These are phyloP conservation scores for Aspergillus incahuasiensis DNA, from an alignment of 495 filamentous ascomycete genomes.

Conservation along the genomic window DNA sequence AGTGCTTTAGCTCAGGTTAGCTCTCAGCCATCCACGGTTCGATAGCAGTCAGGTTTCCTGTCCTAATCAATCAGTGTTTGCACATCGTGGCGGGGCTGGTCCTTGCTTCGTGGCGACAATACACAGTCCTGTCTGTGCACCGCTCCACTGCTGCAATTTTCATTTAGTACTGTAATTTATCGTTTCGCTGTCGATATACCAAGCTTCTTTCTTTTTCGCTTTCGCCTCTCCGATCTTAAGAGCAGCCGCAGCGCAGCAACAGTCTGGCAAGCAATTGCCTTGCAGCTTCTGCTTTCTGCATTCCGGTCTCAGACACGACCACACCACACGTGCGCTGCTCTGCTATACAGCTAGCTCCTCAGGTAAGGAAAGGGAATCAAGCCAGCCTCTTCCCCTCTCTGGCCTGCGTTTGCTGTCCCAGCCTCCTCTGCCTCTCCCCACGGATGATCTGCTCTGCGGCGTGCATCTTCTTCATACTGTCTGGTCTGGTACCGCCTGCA, in stretches of 20 bases:
- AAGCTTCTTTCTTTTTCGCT: slow-evolving; percentile 2
- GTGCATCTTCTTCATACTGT: slow-evolving; percentile 1
- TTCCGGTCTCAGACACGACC: not conserved
- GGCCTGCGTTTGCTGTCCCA: slow-evolving; percentile 29
- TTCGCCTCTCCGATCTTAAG: slow-evolving; percentile 5
- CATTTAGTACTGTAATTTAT: not conserved
- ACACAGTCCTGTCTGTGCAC: not conserved
- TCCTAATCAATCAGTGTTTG: slow-evolving; percentile 14
- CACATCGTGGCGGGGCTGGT: slow-evolving; percentile 21
- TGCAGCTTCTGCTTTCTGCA: slow-evolving; percentile 10
- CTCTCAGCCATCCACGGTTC: not conserved
- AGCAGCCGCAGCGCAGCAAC: slow-evolving; percentile 20
- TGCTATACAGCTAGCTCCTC: slow-evolving; percentile 4
- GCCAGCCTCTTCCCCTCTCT: slow-evolving; percentile 2
- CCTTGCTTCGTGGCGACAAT: slow-evolving; percentile 26
- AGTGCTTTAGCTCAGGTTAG: not conserved
- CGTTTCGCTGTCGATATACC: not conserved
- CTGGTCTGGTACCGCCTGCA: not conserved
- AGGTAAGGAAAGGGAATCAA: too few species aligned
- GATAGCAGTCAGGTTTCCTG: slow-evolving; percentile 12
- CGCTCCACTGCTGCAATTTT: not conserved
- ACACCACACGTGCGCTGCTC: slow-evolving; percentile 17
- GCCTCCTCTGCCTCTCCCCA: slow-evolving; percentile 17
- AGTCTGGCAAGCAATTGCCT: slow-evolving; percentile 19
- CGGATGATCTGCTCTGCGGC: slow-evolving; percentile 22